A percentile compares a stretch with the other conserved stretches of the same genome.
phyloP scores from a whole-genome alignment of 2,329 filamentous ascomycete genomes.

The Penicillium sp. region DNA sequence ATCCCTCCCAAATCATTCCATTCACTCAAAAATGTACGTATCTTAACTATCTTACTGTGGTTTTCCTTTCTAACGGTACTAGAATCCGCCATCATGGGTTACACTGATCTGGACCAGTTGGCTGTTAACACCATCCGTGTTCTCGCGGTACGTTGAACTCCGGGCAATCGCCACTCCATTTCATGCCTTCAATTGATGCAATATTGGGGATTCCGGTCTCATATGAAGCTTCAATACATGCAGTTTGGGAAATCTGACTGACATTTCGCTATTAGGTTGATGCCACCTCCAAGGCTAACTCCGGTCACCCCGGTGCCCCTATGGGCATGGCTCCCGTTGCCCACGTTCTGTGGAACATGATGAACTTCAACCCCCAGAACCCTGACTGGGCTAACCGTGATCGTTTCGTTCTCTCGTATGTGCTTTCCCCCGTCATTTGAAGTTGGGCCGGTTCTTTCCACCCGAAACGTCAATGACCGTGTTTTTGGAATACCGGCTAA shows the following conservation, averaged over 20 bases:
- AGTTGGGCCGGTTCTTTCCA: background rate
- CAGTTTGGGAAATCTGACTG: background rate
- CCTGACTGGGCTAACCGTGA: slow-evolving; percentile 95
- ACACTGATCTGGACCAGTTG: slow-evolving; percentile 81
- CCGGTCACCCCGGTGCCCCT: slow-evolving; percentile 95
- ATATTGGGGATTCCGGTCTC: background rate
- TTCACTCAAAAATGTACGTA: slow-evolving; percentile 19
- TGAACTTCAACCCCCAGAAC: slow-evolving; percentile 99
- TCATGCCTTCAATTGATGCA: slow-evolving; percentile 4
- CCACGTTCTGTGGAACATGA: slow-evolving; percentile 98
- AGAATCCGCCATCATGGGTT: slow-evolving; percentile 69
- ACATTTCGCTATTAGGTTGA: slow-evolving; percentile 67
- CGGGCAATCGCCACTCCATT: background rate
- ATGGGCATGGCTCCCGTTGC: slow-evolving; percentile 95
- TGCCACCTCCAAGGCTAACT: slow-evolving; percentile 95
- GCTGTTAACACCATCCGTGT: slow-evolving; percentile 98
- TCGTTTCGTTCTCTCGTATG: slow-evolving; percentile 98
- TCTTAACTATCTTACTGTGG: background rate
- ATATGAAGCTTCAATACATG: background rate
- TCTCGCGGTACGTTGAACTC: slow-evolving; percentile 73
- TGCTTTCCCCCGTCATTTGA: slow-evolving; percentile 29
- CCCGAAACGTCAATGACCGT: background rate
- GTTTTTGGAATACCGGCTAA: background rate
- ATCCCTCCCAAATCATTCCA: slow-evolving; percentile 16
- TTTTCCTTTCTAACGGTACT: slow-evolving; percentile 16